Evolutionary conservation across 176 grass and related monocot species (phyloP).

Genomic region (Luzula sylvatica): DNA sequence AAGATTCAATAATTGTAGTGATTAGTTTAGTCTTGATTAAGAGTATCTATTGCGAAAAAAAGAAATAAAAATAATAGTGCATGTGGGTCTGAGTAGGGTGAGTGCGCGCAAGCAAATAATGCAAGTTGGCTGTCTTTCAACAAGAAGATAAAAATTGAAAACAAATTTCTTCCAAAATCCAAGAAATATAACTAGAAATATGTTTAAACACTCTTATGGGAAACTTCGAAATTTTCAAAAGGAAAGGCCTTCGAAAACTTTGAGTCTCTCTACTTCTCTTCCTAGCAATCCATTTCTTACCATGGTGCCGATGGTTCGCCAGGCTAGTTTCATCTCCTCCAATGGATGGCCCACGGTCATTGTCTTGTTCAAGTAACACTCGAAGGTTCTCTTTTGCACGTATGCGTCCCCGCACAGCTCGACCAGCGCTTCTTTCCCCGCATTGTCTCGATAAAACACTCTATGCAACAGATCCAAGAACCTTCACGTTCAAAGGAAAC

Average conservation of each 20-base stretch:
- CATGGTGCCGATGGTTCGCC: constrained; percentile 51
- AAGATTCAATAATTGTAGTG: too few species aligned
- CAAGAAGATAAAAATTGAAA: too few species aligned
- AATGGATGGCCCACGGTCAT: constrained; percentile 42
- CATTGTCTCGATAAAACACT: constrained; percentile 71
- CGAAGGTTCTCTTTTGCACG: constrained; percentile 86
- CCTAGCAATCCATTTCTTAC: constrained; percentile 51
- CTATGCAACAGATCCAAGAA: constrained; percentile 76
- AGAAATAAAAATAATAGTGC: too few species aligned
- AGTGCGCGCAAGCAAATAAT: too few species aligned
- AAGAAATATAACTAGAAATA: too few species aligned
- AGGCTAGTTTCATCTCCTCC: constrained; percentile 50
- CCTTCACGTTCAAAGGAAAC: constrained; percentile 18
- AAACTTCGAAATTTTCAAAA: too few species aligned
- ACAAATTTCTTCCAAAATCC: too few species aligned
- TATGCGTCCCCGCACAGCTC: constrained; percentile 89
- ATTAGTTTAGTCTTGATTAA: too few species aligned
- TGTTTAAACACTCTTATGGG: too few species aligned
- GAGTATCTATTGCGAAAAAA: too few species aligned
- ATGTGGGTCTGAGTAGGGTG: too few species aligned
- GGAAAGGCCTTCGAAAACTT: neutral
- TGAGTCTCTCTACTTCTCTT: constrained; percentile 51
- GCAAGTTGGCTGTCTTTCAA: too few species aligned
- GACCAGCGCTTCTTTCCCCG: constrained; percentile 69
- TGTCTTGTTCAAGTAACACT: constrained; percentile 88